Evolutionary conservation across 495 filamentous ascomycete genomes (phyloP), one percentile per base, ranked within the genome.

Genomic region (Penicillium crystallinum): DNA sequence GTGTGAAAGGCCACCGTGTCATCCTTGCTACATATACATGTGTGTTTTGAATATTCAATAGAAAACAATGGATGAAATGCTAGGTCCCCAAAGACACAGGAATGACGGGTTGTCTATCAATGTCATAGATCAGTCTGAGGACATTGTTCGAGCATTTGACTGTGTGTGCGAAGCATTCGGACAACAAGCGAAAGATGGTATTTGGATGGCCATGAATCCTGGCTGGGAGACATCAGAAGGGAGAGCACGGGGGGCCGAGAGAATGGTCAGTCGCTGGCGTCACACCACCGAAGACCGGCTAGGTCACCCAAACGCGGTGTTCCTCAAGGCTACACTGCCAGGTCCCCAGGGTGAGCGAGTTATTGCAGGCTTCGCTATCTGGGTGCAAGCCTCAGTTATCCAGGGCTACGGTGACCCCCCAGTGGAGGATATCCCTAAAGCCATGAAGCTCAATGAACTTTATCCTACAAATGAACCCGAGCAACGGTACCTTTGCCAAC

Each of bases 121-220:
- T n/a, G 25, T 38, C 3, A 39, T 49, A 4, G 6, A 18, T 8
- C n/a, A 49, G 4, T 9, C 15, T 3, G 39, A 45, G 8, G 55
- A 57, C 43, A 25, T 57, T 0, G 30, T 39, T 11, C 49, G 43
- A 11, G 44, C 45, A 2, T 57, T 57, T 27, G 17, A 57, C 12
- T 44, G 49, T n/a, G 33, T 49, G 2, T 33, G 38, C 39, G 49
- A 53, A 9, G 65, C 73, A 21, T 78, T 78, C 49, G 74, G 69
- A 36, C 54, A 58, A 1, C 74, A 78, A 36, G 54, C 47, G 7
- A 36, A 57, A 17, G 75, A 78, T 55, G 61, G 57, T 1, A 54
- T 76, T 36, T 78, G 74, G 74, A 69, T 56, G 2, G 62, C 59
- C 33, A 58, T 69, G 56, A 70, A 76, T 35, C 73, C 75, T 0